Percentiles rank a stretch among this genome's conserved stretches.
Conservation (phyloP, 495 filamentous ascomycete genomes). For the Penicillium odoratum region DNA sequence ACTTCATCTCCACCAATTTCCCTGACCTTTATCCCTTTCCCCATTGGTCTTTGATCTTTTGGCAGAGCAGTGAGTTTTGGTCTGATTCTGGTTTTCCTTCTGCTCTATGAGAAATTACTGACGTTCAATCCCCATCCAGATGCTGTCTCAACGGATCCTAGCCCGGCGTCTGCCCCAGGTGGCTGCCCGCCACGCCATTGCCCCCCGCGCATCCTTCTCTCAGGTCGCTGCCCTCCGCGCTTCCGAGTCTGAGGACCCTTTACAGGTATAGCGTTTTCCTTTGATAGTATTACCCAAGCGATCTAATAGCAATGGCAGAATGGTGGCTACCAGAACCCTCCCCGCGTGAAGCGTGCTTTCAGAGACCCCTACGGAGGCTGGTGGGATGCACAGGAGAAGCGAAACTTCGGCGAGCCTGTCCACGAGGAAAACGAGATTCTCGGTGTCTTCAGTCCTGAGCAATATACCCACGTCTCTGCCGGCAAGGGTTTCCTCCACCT, state of each 20-base stretch:
- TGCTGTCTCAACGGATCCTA: conserved; percentile 65
- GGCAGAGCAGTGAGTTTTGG: conserved; percentile 33
- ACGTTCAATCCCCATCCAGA: conserved; percentile 44
- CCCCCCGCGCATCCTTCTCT: conserved; percentile 54
- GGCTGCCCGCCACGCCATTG: conserved; percentile 46
- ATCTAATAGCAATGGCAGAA: conserved; percentile 59
- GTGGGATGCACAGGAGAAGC: conserved; percentile 97
- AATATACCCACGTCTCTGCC: conserved; percentile 80
- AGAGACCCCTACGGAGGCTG: conserved; percentile 92
- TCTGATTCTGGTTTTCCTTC: neutral
- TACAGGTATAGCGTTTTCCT: conserved; percentile 59
- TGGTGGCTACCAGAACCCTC: conserved; percentile 89
- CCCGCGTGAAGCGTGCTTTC: conserved; percentile 75
- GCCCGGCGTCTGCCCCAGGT: conserved; percentile 48
- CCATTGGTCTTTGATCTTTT: conserved; percentile 28
- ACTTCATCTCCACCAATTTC: conserved; percentile 26
- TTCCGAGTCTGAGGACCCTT: conserved; percentile 69
- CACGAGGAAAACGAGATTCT: conserved; percentile 98
- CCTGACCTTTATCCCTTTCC: conserved; percentile 24
- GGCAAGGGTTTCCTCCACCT: conserved; percentile 71
- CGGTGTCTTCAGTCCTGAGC: conserved; percentile 84
- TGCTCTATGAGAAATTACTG: conserved; percentile 12
- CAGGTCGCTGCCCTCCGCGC: conserved; percentile 53
- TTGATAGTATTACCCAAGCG: neutral
- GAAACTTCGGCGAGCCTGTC: conserved; percentile 92